Conservation (phyloP, 192 early-diverging fungal genomes). For the Coemansia sp. region DNA sequence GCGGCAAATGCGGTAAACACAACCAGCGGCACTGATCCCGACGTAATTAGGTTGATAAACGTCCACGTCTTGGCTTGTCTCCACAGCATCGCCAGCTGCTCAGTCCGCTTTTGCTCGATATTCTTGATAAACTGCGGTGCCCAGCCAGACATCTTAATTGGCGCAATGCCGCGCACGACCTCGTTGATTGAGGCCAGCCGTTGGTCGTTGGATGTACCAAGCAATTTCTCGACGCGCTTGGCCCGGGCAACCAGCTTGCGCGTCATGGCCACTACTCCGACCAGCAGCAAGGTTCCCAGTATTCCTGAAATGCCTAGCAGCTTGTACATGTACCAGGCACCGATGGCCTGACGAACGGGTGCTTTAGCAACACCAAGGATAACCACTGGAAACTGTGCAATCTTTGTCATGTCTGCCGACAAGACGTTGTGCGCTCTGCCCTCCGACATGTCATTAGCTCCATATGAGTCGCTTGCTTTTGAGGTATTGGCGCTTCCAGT, state of each 20-base stretch:
- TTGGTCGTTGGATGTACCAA: conserved; percentile 63
- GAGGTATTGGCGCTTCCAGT: background rate
- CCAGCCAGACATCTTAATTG: conserved; percentile 92
- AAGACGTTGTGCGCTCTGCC: conserved; percentile 69
- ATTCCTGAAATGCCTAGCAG: conserved; percentile 78
- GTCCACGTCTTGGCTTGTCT: conserved; percentile 48
- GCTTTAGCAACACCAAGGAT: conserved; percentile 56
- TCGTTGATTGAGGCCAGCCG: conserved; percentile 77
- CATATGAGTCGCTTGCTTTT: conserved; percentile 15
- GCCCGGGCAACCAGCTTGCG: conserved; percentile 51
- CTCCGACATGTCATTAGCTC: conserved; percentile 27
- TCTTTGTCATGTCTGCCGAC: conserved; percentile 61
- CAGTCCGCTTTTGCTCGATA: conserved; percentile 60
- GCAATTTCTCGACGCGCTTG: conserved; percentile 55
- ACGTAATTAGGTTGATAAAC: conserved; percentile 58
- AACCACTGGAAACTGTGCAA: conserved; percentile 46
- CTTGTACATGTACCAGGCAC: conserved; percentile 64
- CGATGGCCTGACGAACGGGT: conserved; percentile 60
- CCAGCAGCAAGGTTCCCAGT: conserved; percentile 67
- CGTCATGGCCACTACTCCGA: conserved; percentile 54
- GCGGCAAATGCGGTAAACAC: conserved; percentile 58
- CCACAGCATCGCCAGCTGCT: conserved; percentile 58
- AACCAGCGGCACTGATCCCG: conserved; percentile 56
- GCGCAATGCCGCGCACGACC: conserved; percentile 77
- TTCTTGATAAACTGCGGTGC: conserved; percentile 69